Evolutionary conservation across 2,329 filamentous ascomycete genomes (phyloP), one percentile per base, ranked within the genome.

Genomic region (Neoarthrinium moseri): DNA sequence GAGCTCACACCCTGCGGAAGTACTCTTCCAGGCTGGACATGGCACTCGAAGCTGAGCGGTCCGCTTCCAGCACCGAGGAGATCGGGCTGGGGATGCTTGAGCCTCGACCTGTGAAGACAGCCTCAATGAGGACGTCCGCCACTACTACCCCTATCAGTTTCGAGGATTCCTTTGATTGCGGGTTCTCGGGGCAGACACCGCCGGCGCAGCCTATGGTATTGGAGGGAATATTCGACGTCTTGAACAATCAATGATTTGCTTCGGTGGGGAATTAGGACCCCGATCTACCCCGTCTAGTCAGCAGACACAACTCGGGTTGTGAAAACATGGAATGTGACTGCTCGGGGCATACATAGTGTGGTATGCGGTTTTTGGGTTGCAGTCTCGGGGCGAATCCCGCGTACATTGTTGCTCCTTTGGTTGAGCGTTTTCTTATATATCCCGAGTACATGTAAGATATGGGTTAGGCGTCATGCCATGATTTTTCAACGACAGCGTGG

Each of bases 191-290:
- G 22, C 33, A 24, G 40, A 12, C 20, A 7, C 20, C 21, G 15
- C 21, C 34, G 2, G 17, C 43, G 8, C 23, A 34, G 12, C 35
- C 43, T 23, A 23, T 39, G 34, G 34, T 45, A 8, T 26, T 45
- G 43, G 43, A 45, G 24, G 43, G 43, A 10, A 45, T 45, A 2
- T 45, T 45, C 21, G 43, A 45, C n/a, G 43, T 45, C 15, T 40
- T 45, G 36, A 35, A 45, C 15, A 45, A 45, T 29, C 39, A 30
- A 24, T 43, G n/a, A 34, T 34, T 34, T 34, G 11, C 17, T 35
- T 35, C 22, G 33, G n/a, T n/a, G n/a, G n/a, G n/a, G n/a, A n/a
- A n/a, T n/a, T n/a, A n/a, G n/a, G n/a, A n/a, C n/a, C n/a, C n/a
- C n/a, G n/a, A n/a, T n/a, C n/a, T n/a, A n/a, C n/a, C n/a, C n/a